A percentile compares a stretch with the other conserved stretches of the same genome.
phyloP scores from a whole-genome alignment of 306 rosid genomes.

The Styphnolobium japonicum region DNA sequence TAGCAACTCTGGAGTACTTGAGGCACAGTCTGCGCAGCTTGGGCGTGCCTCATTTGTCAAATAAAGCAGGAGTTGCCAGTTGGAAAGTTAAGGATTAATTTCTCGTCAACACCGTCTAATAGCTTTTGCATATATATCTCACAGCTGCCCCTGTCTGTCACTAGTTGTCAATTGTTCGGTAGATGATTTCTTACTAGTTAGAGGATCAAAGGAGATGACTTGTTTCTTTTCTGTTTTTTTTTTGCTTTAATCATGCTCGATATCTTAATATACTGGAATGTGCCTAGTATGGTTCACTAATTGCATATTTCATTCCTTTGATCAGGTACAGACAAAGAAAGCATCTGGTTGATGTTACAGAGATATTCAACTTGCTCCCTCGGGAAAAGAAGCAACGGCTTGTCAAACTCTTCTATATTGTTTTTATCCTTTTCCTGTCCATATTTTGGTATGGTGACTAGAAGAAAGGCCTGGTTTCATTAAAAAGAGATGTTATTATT shows the following conservation, averaged over 20 bases:
- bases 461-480: background rate
- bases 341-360: constrained; percentile 89
- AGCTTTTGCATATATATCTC: background rate
- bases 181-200: background rate
- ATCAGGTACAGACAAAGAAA: constrained; percentile 59
- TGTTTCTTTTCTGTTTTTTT: background rate
- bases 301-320: background rate
- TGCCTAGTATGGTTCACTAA: constrained; percentile 12
- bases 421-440: constrained; percentile 78
- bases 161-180: background rate
- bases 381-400: constrained; percentile 86
- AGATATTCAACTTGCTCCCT: constrained; percentile 88
- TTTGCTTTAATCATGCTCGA: background rate
- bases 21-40: background rate
- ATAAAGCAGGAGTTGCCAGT: background rate
- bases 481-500: background rate
- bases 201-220: background rate
- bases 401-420: constrained; percentile 78
- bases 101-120: background rate
- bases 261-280: constrained; percentile 1
- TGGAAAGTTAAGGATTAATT: background rate
- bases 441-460: constrained; percentile 68
- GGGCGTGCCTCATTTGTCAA: background rate
- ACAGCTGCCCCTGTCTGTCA: background rate
- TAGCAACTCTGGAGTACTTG: background rate